phyloP scores from a whole-genome alignment of 495 filamentous ascomycete genomes.

The Penicillium psychrofluorescens region DNA sequence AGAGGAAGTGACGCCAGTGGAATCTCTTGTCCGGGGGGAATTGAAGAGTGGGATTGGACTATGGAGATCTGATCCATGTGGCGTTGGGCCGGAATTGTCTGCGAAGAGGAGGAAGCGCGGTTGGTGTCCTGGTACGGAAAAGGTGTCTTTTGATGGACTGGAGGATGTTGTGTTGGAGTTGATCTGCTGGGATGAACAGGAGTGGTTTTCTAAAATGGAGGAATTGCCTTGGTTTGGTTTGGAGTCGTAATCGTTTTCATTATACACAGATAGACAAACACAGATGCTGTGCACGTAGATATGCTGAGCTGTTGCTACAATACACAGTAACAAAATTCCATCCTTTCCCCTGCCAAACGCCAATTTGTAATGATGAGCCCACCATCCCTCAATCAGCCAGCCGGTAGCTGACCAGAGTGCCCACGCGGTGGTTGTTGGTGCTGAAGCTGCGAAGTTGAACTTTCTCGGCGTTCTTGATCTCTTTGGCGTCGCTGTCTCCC shows the following conservation, averaged over 20 bases:
- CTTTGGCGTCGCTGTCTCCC: conserved; percentile 97
- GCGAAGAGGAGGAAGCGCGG: conserved; percentile 32
- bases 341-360: conserved; percentile 20
- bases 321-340: background rate
- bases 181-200: conserved; percentile 32
- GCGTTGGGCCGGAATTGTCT: conserved; percentile 25
- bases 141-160: conserved; percentile 18
- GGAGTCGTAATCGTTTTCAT: no score
- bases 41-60: conserved; percentile 32
- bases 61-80: conserved; percentile 41
- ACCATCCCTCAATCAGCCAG: conserved; percentile 27
- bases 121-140: conserved; percentile 27
- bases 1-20: conserved; percentile 41
- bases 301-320: no score
- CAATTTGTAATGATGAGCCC: conserved; percentile 12
- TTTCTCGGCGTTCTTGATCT: conserved; percentile 92
- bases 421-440: conserved; percentile 86
- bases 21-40: conserved; percentile 35
- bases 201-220: conserved; percentile 23
- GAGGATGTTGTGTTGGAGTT: conserved; percentile 27
- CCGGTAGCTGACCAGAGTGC: conserved; percentile 90
- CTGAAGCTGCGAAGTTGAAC: conserved; percentile 94
- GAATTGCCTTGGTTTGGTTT: conserved; percentile 33
- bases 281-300: no score
- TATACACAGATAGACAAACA: no score